Evolutionary conservation across 1,139 yeast species (phyloP).

Genomic region (Pichia sp.): DNA sequence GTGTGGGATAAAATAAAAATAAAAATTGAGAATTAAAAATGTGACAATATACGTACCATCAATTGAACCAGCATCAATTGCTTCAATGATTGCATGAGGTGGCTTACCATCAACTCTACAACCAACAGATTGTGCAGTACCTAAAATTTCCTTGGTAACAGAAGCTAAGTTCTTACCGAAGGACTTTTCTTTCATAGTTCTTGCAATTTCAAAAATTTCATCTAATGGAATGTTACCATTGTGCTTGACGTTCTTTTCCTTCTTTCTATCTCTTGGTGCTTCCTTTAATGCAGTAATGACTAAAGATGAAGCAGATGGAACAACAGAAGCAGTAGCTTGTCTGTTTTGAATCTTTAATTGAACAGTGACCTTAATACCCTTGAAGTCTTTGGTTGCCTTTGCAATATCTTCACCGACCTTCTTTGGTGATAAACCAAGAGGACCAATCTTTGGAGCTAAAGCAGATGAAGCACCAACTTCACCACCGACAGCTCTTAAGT

Average conservation of each 20-base stretch:
- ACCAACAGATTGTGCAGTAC: constrained; percentile 99
- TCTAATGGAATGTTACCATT: constrained; percentile 97
- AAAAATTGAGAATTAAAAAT: not conserved
- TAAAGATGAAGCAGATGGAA: constrained; percentile 98
- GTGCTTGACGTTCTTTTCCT: constrained; percentile 99
- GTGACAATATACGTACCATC: constrained; percentile 42
- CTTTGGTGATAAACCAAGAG: constrained; percentile 99
- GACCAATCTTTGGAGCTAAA: constrained; percentile 99
- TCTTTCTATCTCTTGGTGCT: constrained; percentile 99
- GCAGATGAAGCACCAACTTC: constrained; percentile 99
- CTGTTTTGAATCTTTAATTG: constrained; percentile 99
- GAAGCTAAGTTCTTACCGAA: constrained; percentile 97
- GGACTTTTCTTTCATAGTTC: constrained; percentile 95
- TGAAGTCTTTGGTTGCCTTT: constrained; percentile 98
- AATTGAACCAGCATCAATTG: constrained; percentile 96
- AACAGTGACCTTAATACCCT: constrained; percentile 99
- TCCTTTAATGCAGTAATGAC: constrained; percentile 99
- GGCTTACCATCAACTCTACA: constrained; percentile 99
- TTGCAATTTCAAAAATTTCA: constrained; percentile 95
- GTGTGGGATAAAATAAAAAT: not conserved
- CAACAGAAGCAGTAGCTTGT: constrained; percentile 99
- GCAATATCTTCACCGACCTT: constrained; percentile 99
- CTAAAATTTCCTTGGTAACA: constrained; percentile 97
- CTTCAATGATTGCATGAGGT: constrained; percentile 98
- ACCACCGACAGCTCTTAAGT: constrained; percentile 99